Evolutionary conservation across 2,329 filamentous ascomycete species (phyloP).

Genomic region (Nemania serpens): DNA sequence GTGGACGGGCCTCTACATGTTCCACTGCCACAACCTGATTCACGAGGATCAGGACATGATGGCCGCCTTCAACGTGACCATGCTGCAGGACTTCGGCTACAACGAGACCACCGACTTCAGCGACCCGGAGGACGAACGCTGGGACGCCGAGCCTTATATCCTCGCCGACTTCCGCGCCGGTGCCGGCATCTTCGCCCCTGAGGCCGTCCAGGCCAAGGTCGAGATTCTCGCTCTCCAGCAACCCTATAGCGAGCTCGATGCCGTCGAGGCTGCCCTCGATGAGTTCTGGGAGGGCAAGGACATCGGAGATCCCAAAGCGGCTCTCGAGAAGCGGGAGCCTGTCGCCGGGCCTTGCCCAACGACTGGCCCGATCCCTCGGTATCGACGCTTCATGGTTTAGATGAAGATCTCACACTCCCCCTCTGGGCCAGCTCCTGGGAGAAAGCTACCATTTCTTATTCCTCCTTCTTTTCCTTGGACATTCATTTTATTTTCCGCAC

Average conservation of each 20-base stretch:
- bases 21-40: constrained; percentile 53
- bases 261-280: constrained; percentile 39
- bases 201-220: constrained; percentile 39
- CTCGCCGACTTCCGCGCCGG: constrained; percentile 33
- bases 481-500: constrained; percentile 10
- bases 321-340: constrained; percentile 20
- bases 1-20: constrained; percentile 58
- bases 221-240: constrained; percentile 41
- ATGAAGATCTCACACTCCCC: not conserved
- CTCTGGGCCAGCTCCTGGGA: no score
- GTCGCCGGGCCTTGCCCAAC: constrained; percentile 17
- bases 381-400: constrained; percentile 24
- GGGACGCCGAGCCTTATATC: constrained; percentile 41
- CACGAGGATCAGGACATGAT: constrained; percentile 55
- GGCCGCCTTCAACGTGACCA: constrained; percentile 51
- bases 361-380: constrained; percentile 22
- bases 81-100: constrained; percentile 46
- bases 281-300: constrained; percentile 39
- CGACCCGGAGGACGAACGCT: constrained; percentile 46
- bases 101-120: constrained; percentile 43
- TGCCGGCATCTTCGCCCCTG: constrained; percentile 34
- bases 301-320: constrained; percentile 29
- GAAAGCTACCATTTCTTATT: not conserved
- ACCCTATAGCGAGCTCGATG: constrained; percentile 43
- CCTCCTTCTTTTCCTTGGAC: not conserved